These are phyloP conservation scores for Mycena sanguinolenta DNA, from an alignment of 768 basidiomycete genomes.

Conservation along the genomic window DNA sequence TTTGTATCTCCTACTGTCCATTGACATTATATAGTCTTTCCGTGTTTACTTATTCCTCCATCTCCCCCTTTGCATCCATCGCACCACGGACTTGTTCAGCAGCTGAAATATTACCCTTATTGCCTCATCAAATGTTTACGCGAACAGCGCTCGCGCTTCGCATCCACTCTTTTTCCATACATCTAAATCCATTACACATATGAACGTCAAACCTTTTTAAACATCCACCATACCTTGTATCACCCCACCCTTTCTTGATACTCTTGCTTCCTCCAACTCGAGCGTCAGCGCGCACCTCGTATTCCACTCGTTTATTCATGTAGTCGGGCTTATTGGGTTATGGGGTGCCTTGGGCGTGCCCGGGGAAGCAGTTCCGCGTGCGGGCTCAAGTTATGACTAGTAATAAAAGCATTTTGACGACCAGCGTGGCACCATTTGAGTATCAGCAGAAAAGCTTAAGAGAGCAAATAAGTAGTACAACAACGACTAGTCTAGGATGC, in stretches of 20 bases:
- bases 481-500: conserved; percentile 26
- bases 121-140: conserved; percentile 22
- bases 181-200: background rate
- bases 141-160: conserved; percentile 28
- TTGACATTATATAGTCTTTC: conserved; percentile 39
- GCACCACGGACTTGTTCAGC: conserved; percentile 33
- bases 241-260: conserved; percentile 31
- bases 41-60: conserved; percentile 41
- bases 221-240: conserved; percentile 19
- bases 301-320: conserved; percentile 33
- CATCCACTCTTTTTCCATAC: conserved; percentile 33
- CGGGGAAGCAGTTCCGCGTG: conserved; percentile 19
- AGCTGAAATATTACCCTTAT: conserved; percentile 37
- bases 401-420: conserved; percentile 28
- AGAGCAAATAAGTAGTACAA: conserved; percentile 38
- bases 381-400: conserved; percentile 29
- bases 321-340: conserved; percentile 5
- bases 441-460: conserved; percentile 14
- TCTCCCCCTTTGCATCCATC: conserved; percentile 26
- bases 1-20: conserved; percentile 40
- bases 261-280: conserved; percentile 37
- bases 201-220: conserved; percentile 8
- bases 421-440: background rate
- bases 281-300: conserved; percentile 41
- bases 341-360: conserved; percentile 23